Evolutionary conservation across 208 protist genomes (phyloP), one percentile per base, ranked within the genome.

Genomic region (Vickermania spadyakhi): DNA sequence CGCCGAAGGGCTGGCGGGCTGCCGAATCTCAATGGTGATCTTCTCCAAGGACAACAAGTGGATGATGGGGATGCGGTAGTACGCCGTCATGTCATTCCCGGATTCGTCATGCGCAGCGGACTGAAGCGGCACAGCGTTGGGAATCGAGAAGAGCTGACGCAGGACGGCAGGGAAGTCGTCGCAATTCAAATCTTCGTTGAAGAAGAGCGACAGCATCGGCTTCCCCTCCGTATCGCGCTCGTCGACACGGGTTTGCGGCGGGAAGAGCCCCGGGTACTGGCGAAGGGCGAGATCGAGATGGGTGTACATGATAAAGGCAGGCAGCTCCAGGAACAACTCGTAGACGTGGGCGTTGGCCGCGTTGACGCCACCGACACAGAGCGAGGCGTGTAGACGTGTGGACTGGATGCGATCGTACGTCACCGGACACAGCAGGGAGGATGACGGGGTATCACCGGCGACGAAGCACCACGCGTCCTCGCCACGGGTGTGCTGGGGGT

Each of bases 251-350:
- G 7, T 18, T 18, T 45, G 11, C 36, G 7, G 36, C 11, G 36
- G 36, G 7, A 45, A n/a, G 36, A 45, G 36, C 11, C 18, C 18
- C 11, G 36, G 36, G 18, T 45, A 45, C 36, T 45, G 7, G 11
- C 36, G 36, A 7, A n/a, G 36, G 36, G 36, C n/a, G 57, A 56
- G 25, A 53, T 45, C 36, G 11, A 45, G 7, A 18, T 45, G 36
- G 36, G 11, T n/a, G 72, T 83, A 96, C 79, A 96, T 93, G 31
- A 81, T 60, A 72, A 96, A 98, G 58, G 70, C 78, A 1, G 95
- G 93, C 28, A 98, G 65, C 3, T 42, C 50, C 45, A 94, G 36
- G 5, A 42, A 31, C 21, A 96, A 42, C 52, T 97, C 89, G 65
- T 96, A 84, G 3, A 98, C 64, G 28, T 96, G 91, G 52, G 70